A percentile compares a stretch with the other conserved stretches of the same genome.
phyloP scores from a whole-genome alignment of 2,329 filamentous ascomycete genomes.

The Diplodia intermedia region DNA sequence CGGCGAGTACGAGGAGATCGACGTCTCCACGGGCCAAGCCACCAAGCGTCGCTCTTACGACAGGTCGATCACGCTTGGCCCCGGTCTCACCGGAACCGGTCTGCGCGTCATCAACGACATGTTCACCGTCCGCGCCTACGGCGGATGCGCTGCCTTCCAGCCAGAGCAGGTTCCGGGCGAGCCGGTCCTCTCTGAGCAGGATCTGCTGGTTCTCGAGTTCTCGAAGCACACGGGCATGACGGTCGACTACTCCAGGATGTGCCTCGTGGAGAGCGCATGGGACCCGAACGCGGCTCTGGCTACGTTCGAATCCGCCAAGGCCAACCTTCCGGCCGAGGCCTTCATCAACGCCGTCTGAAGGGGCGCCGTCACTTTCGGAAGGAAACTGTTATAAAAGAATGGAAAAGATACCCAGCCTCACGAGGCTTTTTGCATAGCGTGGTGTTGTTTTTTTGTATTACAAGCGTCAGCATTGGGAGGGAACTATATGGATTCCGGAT shows the following conservation, averaged over 20 bases:
- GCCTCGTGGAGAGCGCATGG: conserved; percentile 80
- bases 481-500: neutral
- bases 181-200: conserved; percentile 68
- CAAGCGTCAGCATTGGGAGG: neutral
- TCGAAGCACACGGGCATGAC: conserved; percentile 82
- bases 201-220: conserved; percentile 74
- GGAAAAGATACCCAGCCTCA: conserved; percentile 13
- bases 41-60: conserved; percentile 77
- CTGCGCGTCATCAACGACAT: conserved; percentile 83
- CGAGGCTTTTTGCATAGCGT: conserved; percentile 8
- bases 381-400: conserved; percentile 4
- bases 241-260: conserved; percentile 78
- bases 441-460: conserved; percentile 4
- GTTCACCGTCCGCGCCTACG: conserved; percentile 73
- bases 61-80: conserved; percentile 78
- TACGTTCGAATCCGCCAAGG: conserved; percentile 78
- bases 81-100: conserved; percentile 66
- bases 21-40: conserved; percentile 61
- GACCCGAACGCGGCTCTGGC: conserved; percentile 76
- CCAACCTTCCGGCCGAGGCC: conserved; percentile 51
- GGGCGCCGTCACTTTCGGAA: neutral
- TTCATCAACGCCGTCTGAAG: conserved; percentile 38
- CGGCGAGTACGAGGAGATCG: conserved; percentile 81
- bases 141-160: conserved; percentile 61
- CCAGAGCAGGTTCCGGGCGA: conserved; percentile 43